Conservation (phyloP, 805 yeast genomes). For the Nakazawaea ishiwadae region DNA sequence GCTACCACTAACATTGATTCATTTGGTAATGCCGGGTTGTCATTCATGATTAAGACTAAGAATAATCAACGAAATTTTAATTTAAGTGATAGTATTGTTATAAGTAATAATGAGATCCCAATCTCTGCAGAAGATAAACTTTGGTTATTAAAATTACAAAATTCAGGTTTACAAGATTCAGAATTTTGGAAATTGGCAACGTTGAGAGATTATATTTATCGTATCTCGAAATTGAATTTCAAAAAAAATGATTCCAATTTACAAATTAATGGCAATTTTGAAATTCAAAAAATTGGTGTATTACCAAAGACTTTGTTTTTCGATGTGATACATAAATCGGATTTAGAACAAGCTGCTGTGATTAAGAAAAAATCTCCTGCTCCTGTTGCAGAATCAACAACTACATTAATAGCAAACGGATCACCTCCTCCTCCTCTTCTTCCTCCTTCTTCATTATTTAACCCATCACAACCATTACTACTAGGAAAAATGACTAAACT, state of each 20-base stretch:
- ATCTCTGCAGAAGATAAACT: constrained; percentile 61
- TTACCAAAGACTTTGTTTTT: constrained; percentile 50
- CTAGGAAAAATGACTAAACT: constrained; percentile 23
- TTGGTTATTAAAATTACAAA: constrained; percentile 68
- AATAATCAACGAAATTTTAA: constrained; percentile 12
- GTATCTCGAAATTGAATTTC: constrained; percentile 40
- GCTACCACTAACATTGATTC: constrained; percentile 26
- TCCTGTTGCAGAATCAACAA: background rate
- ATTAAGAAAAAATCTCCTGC: too few relatives aligned
- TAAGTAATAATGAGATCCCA: constrained; percentile 40
- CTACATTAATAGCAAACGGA: background rate
- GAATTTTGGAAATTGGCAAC: constrained; percentile 83
- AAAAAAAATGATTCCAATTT: constrained; percentile 26
- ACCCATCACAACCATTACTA: constrained; percentile 4
- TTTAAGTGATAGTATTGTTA: constrained; percentile 16
- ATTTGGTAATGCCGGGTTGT: constrained; percentile 39
- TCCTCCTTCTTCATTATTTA: background rate
- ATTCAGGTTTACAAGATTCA: constrained; percentile 66
- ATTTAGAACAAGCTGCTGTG: too few relatives aligned
- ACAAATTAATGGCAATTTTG: constrained; percentile 17
- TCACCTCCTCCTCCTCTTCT: constrained; percentile 6
- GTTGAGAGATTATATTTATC: constrained; percentile 61
- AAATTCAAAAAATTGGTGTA: constrained; percentile 29
- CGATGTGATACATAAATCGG: constrained; percentile 30
- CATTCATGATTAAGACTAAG: constrained; percentile 25